phyloP scores from a whole-genome alignment of 2,329 filamentous ascomycete species.

The Ambrosiella xylebori region DNA sequence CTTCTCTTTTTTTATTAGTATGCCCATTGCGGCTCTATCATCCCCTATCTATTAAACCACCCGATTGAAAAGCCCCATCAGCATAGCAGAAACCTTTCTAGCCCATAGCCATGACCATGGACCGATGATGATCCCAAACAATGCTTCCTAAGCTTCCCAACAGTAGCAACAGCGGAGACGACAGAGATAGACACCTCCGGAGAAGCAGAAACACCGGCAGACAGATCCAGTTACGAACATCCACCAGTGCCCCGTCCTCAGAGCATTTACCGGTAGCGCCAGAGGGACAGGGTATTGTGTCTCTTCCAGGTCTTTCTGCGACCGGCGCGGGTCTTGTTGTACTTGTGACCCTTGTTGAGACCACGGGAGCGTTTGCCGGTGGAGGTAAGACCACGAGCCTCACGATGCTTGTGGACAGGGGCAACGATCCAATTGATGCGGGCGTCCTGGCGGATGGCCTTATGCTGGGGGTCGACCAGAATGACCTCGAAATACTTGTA shows the following conservation, averaged over 20 bases:
- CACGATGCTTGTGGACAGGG: constrained; percentile 99
- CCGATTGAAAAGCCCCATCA: constrained; percentile 10
- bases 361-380: constrained; percentile 99
- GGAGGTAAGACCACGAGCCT: constrained; percentile 88
- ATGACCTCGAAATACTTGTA: constrained; percentile 99
- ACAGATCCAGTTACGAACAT: neutral
- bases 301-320: constrained; percentile 99
- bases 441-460: constrained; percentile 96
- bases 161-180: constrained; percentile 9
- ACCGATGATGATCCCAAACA: constrained; percentile 11
- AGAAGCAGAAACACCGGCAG: constrained; percentile 9
- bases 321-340: constrained; percentile 95
- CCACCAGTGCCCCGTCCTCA: constrained; percentile 2
- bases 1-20: constrained; percentile 7
- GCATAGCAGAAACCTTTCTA: constrained; percentile 12
- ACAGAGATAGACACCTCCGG: constrained; percentile 9
- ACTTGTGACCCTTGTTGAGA: constrained; percentile 97
- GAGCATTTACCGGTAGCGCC: constrained; percentile 72
- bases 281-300: constrained; percentile 98
- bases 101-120: constrained; percentile 13
- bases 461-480: constrained; percentile 99
- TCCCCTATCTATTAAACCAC: constrained; percentile 1
- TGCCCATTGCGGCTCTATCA: neutral
- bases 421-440: constrained; percentile 99
- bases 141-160: constrained; percentile 12